phyloP scores from a whole-genome alignment of 345 rosid genomes.

The Aquilaria sinensis region DNA sequence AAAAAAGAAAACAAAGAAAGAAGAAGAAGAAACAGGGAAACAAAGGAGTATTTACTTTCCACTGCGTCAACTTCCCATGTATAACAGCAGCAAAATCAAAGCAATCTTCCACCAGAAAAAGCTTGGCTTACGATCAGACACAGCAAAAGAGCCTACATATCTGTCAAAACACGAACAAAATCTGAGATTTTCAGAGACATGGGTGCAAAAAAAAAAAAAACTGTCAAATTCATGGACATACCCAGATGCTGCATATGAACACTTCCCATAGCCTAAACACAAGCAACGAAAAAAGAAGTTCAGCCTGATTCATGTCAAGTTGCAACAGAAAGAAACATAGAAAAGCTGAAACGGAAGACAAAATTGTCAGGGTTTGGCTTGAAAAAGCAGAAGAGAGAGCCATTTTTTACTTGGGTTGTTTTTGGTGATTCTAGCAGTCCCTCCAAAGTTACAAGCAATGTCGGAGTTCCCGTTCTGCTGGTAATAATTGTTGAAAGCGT shows the following conservation, averaged over 20 bases:
- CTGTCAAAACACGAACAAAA: slow-evolving; percentile 23
- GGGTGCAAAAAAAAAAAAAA: not conserved
- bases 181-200: not conserved
- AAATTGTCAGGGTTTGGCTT: too few relatives aligned
- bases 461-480: slow-evolving; percentile 74
- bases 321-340: not conserved
- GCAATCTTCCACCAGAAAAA: slow-evolving; percentile 28
- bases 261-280: slow-evolving; percentile 47
- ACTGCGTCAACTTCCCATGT: slow-evolving; percentile 32
- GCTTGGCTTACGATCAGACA: slow-evolving; percentile 15
- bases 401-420: slow-evolving; percentile 60
- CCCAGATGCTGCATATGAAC: slow-evolving; percentile 39
- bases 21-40: slow-evolving; percentile 12
- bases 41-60: slow-evolving; percentile 7
- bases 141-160: slow-evolving; percentile 36
- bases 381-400: too few relatives aligned
- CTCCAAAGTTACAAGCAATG: slow-evolving; percentile 82
- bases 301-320: not conserved
- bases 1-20: not conserved
- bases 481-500: slow-evolving; percentile 77
- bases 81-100: slow-evolving; percentile 39
- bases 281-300: not conserved
- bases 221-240: slow-evolving; percentile 17
- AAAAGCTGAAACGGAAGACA: not conserved
- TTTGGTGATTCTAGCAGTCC: slow-evolving; percentile 59